Evolutionary conservation across 805 yeast species (phyloP).

Genomic region (Suhomyces prunicola): DNA sequence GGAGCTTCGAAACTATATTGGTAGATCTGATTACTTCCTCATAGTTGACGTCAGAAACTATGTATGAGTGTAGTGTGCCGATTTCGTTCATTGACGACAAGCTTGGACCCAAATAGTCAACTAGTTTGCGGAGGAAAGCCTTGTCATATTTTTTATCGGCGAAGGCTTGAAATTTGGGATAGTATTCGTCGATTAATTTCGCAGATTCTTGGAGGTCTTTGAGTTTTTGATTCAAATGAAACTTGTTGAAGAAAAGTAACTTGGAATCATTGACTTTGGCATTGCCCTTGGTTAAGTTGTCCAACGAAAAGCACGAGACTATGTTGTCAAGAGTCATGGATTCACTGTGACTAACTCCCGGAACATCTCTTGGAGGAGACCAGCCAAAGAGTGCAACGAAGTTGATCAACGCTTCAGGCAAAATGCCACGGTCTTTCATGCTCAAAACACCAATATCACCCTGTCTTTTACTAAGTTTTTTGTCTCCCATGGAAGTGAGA

Average conservation of each 20-base stretch:
- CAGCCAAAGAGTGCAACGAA: conserved; percentile 92
- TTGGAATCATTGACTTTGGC: conserved; percentile 85
- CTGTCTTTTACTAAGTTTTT: conserved; percentile 80
- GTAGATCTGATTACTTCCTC: conserved; percentile 8
- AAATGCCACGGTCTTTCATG: conserved; percentile 56
- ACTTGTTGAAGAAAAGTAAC: conserved; percentile 72
- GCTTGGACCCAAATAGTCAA: conserved; percentile 46
- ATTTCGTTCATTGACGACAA: conserved; percentile 57
- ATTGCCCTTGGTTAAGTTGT: conserved; percentile 85
- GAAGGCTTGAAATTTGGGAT: conserved; percentile 14
- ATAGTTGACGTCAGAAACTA: conserved; percentile 42
- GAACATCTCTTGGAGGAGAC: conserved; percentile 67
- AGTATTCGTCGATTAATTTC: conserved; percentile 33
- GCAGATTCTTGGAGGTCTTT: conserved; percentile 32
- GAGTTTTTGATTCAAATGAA: conserved; percentile 51
- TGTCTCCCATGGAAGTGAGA: conserved; percentile 66
- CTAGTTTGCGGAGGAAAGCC: conserved; percentile 36
- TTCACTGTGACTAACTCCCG: conserved; percentile 51
- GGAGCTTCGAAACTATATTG: conserved; percentile 4
- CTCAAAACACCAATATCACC: conserved; percentile 74
- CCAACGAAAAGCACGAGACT: conserved; percentile 54
- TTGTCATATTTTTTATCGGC: conserved; percentile 12
- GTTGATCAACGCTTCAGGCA: conserved; percentile 86
- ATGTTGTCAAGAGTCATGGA: conserved; percentile 51
- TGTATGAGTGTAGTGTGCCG: conserved; percentile 42